A percentile compares a stretch with the other conserved stretches of the same genome.
phyloP scores from a whole-genome alignment of 257 asterid species.

The Lavandula angustifolia region DNA sequence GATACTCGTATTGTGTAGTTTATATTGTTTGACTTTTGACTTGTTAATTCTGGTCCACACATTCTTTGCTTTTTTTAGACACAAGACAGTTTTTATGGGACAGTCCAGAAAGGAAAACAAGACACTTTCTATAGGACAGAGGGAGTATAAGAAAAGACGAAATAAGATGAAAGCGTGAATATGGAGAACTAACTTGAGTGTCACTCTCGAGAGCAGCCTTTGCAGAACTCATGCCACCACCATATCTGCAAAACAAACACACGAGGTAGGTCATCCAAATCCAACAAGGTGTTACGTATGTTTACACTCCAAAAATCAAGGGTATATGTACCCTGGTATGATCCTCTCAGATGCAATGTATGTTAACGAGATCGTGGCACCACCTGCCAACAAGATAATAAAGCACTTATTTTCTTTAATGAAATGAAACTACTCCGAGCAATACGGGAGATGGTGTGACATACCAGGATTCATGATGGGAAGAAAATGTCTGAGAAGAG shows the following conservation, averaged over 20 bases:
- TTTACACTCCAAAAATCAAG: neutral
- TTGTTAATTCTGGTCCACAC: no score
- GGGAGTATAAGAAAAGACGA: neutral
- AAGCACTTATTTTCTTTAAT: no score
- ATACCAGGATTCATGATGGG: slow-evolving; percentile 86
- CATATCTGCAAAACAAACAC: slow-evolving; percentile 54
- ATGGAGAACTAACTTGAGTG: slow-evolving; percentile 55
- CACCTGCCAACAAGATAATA: slow-evolving; percentile 37
- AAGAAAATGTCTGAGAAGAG: slow-evolving; percentile 73
- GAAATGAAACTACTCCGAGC: no score
- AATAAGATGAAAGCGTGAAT: slow-evolving; percentile 24
- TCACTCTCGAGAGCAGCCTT: slow-evolving; percentile 97
- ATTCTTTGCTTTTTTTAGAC: no score
- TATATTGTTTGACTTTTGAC: no score
- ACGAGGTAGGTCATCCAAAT: no score
- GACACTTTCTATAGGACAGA: no score
- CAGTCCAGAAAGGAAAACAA: no score
- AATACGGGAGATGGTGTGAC: slow-evolving; percentile 10
- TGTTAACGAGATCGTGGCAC: slow-evolving; percentile 81
- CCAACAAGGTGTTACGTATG: no score
- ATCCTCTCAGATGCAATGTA: slow-evolving; percentile 87
- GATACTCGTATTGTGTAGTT: no score
- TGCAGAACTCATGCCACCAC: slow-evolving; percentile 98
- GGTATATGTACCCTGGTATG: slow-evolving; percentile 70
- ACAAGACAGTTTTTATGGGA: no score